Conservation (phyloP, 1,284 basidiomycete genomes). For the Flammula alnicola region DNA sequence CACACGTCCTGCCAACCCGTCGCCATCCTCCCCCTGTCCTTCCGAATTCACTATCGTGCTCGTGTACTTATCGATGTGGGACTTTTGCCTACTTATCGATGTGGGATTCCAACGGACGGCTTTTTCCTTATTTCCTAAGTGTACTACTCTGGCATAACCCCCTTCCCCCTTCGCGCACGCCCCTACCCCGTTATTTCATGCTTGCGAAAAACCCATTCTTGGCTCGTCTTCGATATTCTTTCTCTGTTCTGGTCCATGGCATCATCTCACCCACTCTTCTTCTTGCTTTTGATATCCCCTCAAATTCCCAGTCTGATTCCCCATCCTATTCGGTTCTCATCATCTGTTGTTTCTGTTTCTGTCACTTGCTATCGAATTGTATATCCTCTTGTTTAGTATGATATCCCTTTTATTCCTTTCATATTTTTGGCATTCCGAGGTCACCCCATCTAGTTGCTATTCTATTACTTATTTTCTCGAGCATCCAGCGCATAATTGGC, state of each 20-base stretch:
- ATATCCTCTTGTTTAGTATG: constrained; percentile 15
- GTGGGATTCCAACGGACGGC: no score
- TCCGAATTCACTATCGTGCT: background rate
- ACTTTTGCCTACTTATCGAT: constrained; percentile 6
- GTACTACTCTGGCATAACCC: background rate
- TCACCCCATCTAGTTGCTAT: constrained; percentile 13
- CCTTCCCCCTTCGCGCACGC: background rate
- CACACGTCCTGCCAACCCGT: constrained; percentile 8
- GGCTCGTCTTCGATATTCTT: background rate
- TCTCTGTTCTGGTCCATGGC: background rate
- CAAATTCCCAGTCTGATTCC: constrained; percentile 12
- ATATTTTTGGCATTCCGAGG: constrained; percentile 1
- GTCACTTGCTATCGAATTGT: constrained; percentile 23
- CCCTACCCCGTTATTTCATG: no score
- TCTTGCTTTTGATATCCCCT: constrained; percentile 2
- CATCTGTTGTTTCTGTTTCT: constrained; percentile 21
- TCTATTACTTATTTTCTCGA: constrained; percentile 21
- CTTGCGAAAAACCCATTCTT: no score
- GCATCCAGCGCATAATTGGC: constrained; percentile 4
- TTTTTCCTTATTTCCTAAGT: no score
- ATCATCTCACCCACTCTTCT: constrained; percentile 1
- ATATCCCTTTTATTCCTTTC: constrained; percentile 8
- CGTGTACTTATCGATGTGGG: constrained; percentile 10
- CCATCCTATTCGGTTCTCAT: constrained; percentile 17
- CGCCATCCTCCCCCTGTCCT: constrained; percentile 1